Base-by-base conservation (phyloP, 352 stramenopile genomes). In the Globisporangium alternatum region DNA sequence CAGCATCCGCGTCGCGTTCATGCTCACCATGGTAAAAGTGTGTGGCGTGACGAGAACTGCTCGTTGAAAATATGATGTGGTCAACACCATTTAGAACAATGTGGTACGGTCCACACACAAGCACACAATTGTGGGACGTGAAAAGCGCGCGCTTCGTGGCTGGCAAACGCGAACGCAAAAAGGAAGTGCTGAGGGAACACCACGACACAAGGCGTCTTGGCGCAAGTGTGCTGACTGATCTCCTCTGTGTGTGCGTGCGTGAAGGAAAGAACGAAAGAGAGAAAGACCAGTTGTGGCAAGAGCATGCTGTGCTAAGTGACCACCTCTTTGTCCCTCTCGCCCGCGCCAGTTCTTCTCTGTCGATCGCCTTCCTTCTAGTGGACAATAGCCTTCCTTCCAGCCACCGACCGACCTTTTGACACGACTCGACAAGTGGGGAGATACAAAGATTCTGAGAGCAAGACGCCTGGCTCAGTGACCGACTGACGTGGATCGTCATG, bases 291-390 rank as follows among this genome's bases (percentile, higher is more conserved):
- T 3, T 25, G 13, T 49, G 41, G 43, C 52, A 44, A 44, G 62
- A 66, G 60, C 8, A 66, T 66, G 60, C 60, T 58, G 45, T 61
- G 56, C 62, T 68, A 28, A 62, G 47, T 22, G 13, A 7, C 17
- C 17, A n/a, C 25, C 41, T n/a, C 21, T 57, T 44, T 68, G 17
- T 59, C 19, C 39, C 30, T 41, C 48, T 41, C 56, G 43, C 33
- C 35, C 31, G 22, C 35, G 43, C 31, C 19, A 41, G 15, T 15
- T 41, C 37, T 13, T 7, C 13, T 56, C 52, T 67, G 33, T 48
- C 44, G 31, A 17, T 58, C 7, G 17, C 22, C 5, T 52, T 17
- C 22, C 5, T 52, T 17, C 5, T 30, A 25, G 19, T 47, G 25
- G 45, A 37, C n/a, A 48, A 31, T 25, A 33, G 30, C 8, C 25